Evolutionary conservation across 441 rosid genomes (phyloP), one percentile per base, ranked within the genome.

Genomic region (Pelargonium australe): DNA sequence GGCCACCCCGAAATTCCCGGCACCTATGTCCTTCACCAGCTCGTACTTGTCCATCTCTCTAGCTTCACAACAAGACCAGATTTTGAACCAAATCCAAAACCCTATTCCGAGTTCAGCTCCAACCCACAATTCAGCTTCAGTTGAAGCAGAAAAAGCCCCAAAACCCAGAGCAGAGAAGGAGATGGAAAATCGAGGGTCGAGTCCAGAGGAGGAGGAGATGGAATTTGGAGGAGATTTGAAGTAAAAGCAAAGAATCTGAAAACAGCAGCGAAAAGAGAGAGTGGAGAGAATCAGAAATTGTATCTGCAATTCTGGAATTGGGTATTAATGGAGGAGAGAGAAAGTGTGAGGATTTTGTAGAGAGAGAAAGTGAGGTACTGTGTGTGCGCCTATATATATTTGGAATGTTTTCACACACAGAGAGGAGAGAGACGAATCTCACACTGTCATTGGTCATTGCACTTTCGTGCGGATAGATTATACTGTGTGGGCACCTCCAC

Each of bases 1-100:
- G 0, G 97, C 99, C 25, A 95, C 92, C 31, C 97, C 99, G 53
- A 91, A 91, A 75, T 94, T 94, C 75, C 99, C 97, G 0, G 99
- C 83, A 53, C 99, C 97, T 40, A 94, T 94, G 81, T 91, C 97
- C 31, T 80, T 80, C 17, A 95, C 92, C 7, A 95, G 90, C 84
- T 95, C 99, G 70, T 91, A 95, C 62, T 55, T 55, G 11, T 55
- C 62, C 62, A 55, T 55, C 62, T 55, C 62, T 55, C 62, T 1
- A 7, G 8, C 62, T 55, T 17, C 28, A 55, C 62, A 55, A 17
- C 62, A 55, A 55, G 23, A 55, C 28, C 62, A 41, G 44, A 41
- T 8, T 8, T 41, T 41, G 44, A 7, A 40, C 28, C 28, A 25
- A 25, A 25, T 25, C 28, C 19, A 17, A 55, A 55, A 55, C 62